phyloP scores from a whole-genome alignment of 768 basidiomycete genomes.

The Filobasidium floriforme region DNA sequence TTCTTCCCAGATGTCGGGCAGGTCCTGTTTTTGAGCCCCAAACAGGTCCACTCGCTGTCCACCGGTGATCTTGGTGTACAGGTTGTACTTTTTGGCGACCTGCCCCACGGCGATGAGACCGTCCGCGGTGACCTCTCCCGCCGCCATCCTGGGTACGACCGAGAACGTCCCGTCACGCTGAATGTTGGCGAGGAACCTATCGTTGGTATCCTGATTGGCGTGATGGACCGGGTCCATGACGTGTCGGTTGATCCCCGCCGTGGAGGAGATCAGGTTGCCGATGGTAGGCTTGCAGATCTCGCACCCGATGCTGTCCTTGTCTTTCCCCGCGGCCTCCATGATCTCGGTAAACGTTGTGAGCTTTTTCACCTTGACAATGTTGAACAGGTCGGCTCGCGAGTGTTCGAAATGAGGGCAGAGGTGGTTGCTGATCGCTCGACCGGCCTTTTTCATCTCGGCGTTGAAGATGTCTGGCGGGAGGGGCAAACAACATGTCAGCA shows the following conservation, averaged over 20 bases:
- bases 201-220: conserved; percentile 66
- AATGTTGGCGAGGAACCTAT: conserved; percentile 62
- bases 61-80: conserved; percentile 59
- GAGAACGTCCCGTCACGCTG: conserved; percentile 61
- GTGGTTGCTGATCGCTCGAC: conserved; percentile 53
- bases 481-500: too few species aligned
- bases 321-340: conserved; percentile 52
- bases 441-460: conserved; percentile 62
- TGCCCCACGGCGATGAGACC: conserved; percentile 59
- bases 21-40: conserved; percentile 61
- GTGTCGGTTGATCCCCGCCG: conserved; percentile 55
- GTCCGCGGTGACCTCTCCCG: conserved; percentile 64
- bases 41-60: conserved; percentile 65
- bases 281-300: conserved; percentile 67
- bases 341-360: conserved; percentile 55
- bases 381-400: conserved; percentile 62
- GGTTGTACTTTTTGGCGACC: conserved; percentile 59
- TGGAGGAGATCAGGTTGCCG: conserved; percentile 52
- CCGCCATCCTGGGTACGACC: conserved; percentile 64
- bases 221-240: conserved; percentile 59
- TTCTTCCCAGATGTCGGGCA: conserved; percentile 61
- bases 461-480: conserved; percentile 41
- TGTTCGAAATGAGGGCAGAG: conserved; percentile 62
- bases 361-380: conserved; percentile 58
- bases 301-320: conserved; percentile 56